phyloP scores from a whole-genome alignment of 164 flowering plant genomes.

The Annona cherimola region DNA sequence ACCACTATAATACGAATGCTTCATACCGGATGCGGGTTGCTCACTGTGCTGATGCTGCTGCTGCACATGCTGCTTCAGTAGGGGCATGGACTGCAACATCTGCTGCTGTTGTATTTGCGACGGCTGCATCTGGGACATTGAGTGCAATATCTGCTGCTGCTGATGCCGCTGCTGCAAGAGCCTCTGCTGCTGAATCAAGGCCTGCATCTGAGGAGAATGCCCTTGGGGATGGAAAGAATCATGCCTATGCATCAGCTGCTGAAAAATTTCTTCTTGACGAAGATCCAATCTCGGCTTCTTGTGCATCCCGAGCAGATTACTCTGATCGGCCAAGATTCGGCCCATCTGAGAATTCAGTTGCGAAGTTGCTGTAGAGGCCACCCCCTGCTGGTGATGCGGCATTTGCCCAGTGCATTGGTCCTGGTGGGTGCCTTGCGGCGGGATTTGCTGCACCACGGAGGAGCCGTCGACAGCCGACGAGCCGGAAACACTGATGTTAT shows the following conservation, averaged over 20 bases:
- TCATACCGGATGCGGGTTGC: constrained; percentile 44
- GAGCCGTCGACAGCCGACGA: constrained; percentile 62
- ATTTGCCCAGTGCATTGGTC: constrained; percentile 12
- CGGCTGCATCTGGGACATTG: constrained; percentile 69
- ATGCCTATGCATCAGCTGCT: constrained; percentile 73
- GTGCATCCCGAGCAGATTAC: constrained; percentile 31
- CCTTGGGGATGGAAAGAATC: constrained; percentile 61
- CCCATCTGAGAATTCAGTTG: constrained; percentile 48
- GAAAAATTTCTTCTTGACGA: constrained; percentile 75
- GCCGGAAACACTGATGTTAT: constrained; percentile 62
- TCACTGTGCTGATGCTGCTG: constrained; percentile 62
- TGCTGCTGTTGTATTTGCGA: constrained; percentile 55
- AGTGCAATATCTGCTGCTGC: constrained; percentile 55
- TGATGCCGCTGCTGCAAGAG: constrained; percentile 49
- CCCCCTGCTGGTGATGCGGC: constrained; percentile 34
- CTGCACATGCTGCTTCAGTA: constrained; percentile 28
- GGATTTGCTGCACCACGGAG: constrained; percentile 35
- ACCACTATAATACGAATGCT: constrained; percentile 72
- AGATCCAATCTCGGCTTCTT: constrained; percentile 82
- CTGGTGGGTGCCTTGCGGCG: constrained; percentile 36
- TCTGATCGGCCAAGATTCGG: constrained; percentile 38
- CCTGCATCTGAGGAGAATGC: constrained; percentile 76
- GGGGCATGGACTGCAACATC: constrained; percentile 54
- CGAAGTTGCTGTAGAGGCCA: constrained; percentile 62
- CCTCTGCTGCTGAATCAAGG: constrained; percentile 77